Conservation (phyloP, 441 rosid species). For the Raphanus hybrid region DNA sequence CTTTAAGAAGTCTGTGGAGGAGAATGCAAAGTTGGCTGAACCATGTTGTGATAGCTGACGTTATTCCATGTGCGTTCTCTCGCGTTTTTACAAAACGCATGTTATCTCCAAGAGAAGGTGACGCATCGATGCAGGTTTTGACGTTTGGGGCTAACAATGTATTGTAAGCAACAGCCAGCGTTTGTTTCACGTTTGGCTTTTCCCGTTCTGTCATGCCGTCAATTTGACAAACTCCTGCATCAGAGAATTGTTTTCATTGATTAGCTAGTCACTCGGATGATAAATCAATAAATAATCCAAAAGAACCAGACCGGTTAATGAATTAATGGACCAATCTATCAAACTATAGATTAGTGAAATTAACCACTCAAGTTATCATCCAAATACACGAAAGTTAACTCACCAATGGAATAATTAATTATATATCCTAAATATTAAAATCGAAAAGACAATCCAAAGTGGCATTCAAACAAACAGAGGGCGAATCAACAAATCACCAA, state of each 20-base stretch:
- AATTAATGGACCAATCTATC: neutral
- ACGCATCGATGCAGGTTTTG: constrained; percentile 51
- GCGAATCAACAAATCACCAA: too few relatives aligned
- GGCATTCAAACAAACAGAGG: neutral
- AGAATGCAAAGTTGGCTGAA: constrained; percentile 75
- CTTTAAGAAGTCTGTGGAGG: constrained; percentile 80
- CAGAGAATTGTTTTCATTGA: too few relatives aligned
- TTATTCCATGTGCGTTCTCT: constrained; percentile 29
- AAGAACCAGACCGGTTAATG: neutral
- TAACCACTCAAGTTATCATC: constrained; percentile 31
- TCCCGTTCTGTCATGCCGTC: constrained; percentile 66
- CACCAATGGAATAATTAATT: constrained; percentile 3
- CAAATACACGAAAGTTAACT: constrained; percentile 26
- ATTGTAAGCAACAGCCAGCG: constrained; percentile 58
- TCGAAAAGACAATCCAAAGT: constrained; percentile 34
- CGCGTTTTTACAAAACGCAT: constrained; percentile 24
- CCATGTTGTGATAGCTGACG: constrained; percentile 49
- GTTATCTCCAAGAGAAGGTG: constrained; percentile 44
- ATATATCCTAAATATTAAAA: constrained; percentile 13
- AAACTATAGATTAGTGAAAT: constrained; percentile 11
- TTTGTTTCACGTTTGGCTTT: constrained; percentile 66
- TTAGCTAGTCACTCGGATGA: too few relatives aligned
- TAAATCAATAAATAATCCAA: neutral
- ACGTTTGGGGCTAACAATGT: constrained; percentile 64
- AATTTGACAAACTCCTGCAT: constrained; percentile 63